These are phyloP conservation scores for Paralagenidium karlingii DNA, from an alignment of 352 stramenopile species.

Conservation along the genomic window DNA sequence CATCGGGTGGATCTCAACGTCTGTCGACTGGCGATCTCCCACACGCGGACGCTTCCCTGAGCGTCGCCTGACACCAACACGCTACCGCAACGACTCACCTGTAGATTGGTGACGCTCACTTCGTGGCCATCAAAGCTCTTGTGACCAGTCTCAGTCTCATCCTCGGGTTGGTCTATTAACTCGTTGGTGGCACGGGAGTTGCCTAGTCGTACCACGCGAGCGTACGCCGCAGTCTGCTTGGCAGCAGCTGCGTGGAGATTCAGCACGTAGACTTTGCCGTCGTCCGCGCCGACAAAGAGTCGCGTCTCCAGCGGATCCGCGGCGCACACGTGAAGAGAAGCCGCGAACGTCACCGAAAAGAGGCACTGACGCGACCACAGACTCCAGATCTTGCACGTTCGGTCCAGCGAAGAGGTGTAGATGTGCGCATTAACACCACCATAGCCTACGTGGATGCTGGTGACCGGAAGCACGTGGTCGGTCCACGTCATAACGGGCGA, in stretches of 20 bases:
- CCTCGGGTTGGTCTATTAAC: constrained; percentile 6
- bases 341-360: constrained; percentile 53
- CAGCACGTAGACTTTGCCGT: constrained; percentile 57
- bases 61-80: constrained; percentile 56
- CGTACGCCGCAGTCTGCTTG: constrained; percentile 27
- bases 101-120: constrained; percentile 33
- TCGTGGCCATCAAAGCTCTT: constrained; percentile 58
- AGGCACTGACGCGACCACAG: constrained; percentile 36
- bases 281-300: constrained; percentile 57
- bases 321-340: constrained; percentile 47
- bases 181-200: constrained; percentile 2
- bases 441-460: constrained; percentile 47
- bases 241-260: constrained; percentile 51
- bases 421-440: constrained; percentile 54
- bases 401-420: constrained; percentile 65
- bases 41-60: constrained; percentile 38
- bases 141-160: constrained; percentile 19
- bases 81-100: constrained; percentile 37
- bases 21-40: constrained; percentile 53
- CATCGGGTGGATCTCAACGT: constrained; percentile 48
- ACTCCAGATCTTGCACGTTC: constrained; percentile 68
- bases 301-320: constrained; percentile 50
- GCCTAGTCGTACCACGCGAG: constrained; percentile 22
- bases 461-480: constrained; percentile 68
- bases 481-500: constrained; percentile 52